phyloP scores from a whole-genome alignment of 73 alveolate species.

The Tetrahymena malaccensis region DNA sequence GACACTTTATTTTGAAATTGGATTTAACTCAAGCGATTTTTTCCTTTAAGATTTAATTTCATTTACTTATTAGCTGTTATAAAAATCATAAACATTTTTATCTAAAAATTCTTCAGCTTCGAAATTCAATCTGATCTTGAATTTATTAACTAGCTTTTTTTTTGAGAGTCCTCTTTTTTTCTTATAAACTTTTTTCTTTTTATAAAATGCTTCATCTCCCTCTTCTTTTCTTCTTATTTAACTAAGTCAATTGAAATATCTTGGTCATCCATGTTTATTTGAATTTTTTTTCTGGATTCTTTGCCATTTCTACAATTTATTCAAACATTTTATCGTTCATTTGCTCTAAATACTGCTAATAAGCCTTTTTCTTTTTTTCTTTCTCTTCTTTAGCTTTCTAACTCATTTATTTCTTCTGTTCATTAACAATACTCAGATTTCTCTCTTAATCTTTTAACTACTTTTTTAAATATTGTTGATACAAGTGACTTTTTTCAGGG shows the following conservation, averaged over 20 bases:
- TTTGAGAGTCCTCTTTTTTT: background rate
- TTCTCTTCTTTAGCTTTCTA: background rate
- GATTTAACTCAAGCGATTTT: background rate
- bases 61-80: background rate
- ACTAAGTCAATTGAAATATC: background rate
- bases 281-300: background rate
- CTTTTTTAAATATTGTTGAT: background rate
- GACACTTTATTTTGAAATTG: background rate
- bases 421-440: background rate
- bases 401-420: background rate
- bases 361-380: background rate
- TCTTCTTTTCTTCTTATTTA: background rate
- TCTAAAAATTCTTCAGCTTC: background rate
- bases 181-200: background rate
- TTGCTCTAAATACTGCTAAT: background rate
- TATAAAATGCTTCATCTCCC: background rate
- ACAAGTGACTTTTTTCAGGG: background rate
- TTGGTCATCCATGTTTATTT: background rate
- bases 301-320: background rate
- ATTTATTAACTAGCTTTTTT: background rate
- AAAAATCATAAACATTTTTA: background rate
- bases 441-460: background rate
- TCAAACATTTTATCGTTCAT: background rate
- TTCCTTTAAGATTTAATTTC: background rate
- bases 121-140: background rate